A percentile compares a stretch with the other conserved stretches of the same genome.
These are phyloP conservation scores for Solanum ossicruentum DNA, from an alignment of 257 asterid species.

Conservation along the genomic window DNA sequence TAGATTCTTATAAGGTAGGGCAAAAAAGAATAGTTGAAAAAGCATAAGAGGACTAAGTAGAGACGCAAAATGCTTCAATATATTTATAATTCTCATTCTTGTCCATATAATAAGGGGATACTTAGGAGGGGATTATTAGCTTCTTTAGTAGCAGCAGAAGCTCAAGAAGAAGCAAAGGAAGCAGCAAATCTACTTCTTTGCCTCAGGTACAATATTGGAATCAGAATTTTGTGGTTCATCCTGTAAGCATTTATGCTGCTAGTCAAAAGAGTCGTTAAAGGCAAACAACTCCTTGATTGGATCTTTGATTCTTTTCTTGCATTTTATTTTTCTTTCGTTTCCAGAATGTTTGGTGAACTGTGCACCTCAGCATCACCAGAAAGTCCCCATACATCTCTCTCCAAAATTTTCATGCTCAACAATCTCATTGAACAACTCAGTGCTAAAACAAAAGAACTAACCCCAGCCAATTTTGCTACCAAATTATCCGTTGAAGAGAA, in stretches of 20 bases:
- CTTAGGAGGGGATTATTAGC: slow-evolving; percentile 58
- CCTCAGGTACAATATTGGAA: slow-evolving; percentile 37
- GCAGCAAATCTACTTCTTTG: slow-evolving; percentile 64
- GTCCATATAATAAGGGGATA: slow-evolving; percentile 31
- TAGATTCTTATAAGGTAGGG: neutral
- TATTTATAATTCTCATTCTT: neutral
- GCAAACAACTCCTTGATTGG: neutral
- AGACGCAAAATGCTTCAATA: neutral
- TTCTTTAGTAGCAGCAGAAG: slow-evolving; percentile 64
- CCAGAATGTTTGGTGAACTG: slow-evolving; percentile 69
- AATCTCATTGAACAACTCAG: slow-evolving; percentile 53
- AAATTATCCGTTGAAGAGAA: slow-evolving; percentile 26
- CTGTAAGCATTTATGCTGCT: neutral
- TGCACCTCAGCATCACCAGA: slow-evolving; percentile 62
- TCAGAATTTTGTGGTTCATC: neutral
- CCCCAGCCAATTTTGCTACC: slow-evolving; percentile 8
- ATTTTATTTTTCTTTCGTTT: neutral
- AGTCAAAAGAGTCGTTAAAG: neutral
- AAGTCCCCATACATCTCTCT: slow-evolving; percentile 36
- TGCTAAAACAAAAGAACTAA: slow-evolving; percentile 21
- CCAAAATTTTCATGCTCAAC: slow-evolving; percentile 60
- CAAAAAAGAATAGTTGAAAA: neutral
- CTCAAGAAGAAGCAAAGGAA: slow-evolving; percentile 64
- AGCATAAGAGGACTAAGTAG: neutral
- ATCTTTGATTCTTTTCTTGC: neutral